Base-by-base conservation (phyloP, 2,329 filamentous ascomycete genomes). In the Pestalotiopsis sp. region DNA sequence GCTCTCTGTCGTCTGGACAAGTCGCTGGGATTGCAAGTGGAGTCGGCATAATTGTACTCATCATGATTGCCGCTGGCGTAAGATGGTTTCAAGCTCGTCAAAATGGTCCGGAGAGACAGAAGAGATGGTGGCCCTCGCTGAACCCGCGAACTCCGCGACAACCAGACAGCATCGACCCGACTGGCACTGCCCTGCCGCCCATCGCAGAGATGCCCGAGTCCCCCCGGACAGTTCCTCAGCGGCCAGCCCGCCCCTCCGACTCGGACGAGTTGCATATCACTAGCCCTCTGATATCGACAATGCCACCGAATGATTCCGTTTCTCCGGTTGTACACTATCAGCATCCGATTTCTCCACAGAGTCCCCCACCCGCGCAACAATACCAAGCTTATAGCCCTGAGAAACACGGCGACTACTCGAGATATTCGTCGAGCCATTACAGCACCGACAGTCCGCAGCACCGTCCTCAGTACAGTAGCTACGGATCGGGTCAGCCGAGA, bases 331-430 rank as follows among this genome's bases (percentile, higher is more conserved):
- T 9, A 14, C 31, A 25, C 17, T 45, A 6, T 25, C 63, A 12
- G 4, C 45, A 9, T 57, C 20, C 63, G 3, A 6, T 23, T 14
- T 31, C 7, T 13, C 27, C 25, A 39, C 41, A 6, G 13, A 20
- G 27, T 5, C 17, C 20, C 4, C 14, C 4, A 14, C 45, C 25
- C 6, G 25, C 52, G 17, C 63, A 45, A 17, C 63, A 66, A 23
- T 66, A 57, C 25, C 13, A 66, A 31, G 63, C 63, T 7, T 66
- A 66, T 17, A 66, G 23, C 20, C 63, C 63, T 6, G 63, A 57
- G n/a, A 25, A n/a, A 13, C 62, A 65, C 23, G 62, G 62, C 20
- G 31, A 66, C 45, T 66, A 57, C 25, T 36, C 63, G 12, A 23
- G 38, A 14, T 66, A 66, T 52, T 52, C 45, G 3, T 52, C 45